These are phyloP conservation scores for Micractinium conductrix DNA, from an alignment of 139 green algal species.

Conservation along the genomic window DNA sequence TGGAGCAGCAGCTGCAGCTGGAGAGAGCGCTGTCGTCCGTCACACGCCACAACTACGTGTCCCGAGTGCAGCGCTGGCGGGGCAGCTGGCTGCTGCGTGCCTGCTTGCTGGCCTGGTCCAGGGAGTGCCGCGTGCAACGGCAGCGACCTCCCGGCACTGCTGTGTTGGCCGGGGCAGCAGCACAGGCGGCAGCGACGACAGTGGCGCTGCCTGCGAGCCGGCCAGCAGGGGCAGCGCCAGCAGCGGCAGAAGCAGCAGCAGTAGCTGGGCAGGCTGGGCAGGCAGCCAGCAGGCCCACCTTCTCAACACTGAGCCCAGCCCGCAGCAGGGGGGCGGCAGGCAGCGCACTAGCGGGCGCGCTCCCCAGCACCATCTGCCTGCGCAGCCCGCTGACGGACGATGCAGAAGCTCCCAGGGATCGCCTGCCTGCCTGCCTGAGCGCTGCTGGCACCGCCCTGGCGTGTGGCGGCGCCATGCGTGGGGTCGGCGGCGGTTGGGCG, in stretches of 20 bases:
- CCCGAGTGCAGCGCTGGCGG: not conserved
- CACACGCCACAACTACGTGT: not conserved
- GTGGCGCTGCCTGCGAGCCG: too few species aligned
- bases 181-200: too few species aligned
- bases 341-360: not conserved
- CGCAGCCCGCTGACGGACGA: not conserved
- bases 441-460: not conserved
- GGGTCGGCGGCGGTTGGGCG: too few species aligned
- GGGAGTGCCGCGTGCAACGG: too few species aligned
- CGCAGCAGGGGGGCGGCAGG: too few species aligned
- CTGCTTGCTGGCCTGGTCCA: not conserved
- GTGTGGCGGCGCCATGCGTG: too few species aligned
- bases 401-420: not conserved
- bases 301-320: too few species aligned
- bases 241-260: not conserved
- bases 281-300: too few species aligned
- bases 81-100: not conserved
- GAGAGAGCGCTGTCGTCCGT: not conserved
- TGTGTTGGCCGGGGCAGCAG: too few species aligned
- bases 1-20: not conserved
- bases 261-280: too few species aligned
- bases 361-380: not conserved
- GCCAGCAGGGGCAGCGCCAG: not conserved
- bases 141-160: too few species aligned
- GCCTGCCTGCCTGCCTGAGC: not conserved